Evolutionary conservation across 176 grass and related monocot species (phyloP).

Genomic region (Oryza meyeriana): DNA sequence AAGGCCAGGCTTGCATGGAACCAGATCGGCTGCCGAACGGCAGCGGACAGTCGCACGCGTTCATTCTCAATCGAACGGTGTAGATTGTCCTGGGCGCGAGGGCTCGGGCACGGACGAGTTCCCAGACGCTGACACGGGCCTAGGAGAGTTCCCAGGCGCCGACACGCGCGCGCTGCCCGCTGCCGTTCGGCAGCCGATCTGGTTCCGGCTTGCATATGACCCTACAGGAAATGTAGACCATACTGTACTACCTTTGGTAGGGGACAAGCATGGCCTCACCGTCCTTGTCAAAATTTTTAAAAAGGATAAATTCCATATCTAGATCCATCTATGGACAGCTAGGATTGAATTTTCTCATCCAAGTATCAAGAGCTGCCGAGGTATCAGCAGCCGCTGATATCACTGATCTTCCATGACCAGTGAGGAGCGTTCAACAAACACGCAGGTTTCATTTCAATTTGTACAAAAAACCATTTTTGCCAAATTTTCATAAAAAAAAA

Average conservation of each 20-base stretch:
- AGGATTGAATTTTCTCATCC: background rate
- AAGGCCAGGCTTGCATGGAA: background rate
- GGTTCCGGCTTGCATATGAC: background rate
- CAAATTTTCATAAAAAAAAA: background rate
- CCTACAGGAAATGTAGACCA: slow-evolving; percentile 23
- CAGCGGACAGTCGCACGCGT: too few species aligned
- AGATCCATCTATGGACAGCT: slow-evolving; percentile 12
- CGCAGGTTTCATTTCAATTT: background rate
- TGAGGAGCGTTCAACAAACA: background rate
- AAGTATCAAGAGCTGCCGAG: background rate
- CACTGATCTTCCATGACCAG: background rate
- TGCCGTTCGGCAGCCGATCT: too few species aligned
- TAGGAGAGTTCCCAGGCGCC: too few species aligned
- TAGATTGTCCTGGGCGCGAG: too few species aligned
- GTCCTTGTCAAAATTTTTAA: slow-evolving; percentile 2
- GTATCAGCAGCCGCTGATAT: background rate
- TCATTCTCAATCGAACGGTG: too few species aligned
- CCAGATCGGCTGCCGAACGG: too few species aligned
- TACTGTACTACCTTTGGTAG: background rate
- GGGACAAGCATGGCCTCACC: background rate
- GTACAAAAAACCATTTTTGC: background rate
- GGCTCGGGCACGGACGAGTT: too few species aligned
- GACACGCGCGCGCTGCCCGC: too few species aligned
- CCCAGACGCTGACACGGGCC: too few species aligned
- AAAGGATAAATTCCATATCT: background rate